Evolutionary conservation across 148 eudicot species (phyloP).

Genomic region (Simmondsia chinensis): DNA sequence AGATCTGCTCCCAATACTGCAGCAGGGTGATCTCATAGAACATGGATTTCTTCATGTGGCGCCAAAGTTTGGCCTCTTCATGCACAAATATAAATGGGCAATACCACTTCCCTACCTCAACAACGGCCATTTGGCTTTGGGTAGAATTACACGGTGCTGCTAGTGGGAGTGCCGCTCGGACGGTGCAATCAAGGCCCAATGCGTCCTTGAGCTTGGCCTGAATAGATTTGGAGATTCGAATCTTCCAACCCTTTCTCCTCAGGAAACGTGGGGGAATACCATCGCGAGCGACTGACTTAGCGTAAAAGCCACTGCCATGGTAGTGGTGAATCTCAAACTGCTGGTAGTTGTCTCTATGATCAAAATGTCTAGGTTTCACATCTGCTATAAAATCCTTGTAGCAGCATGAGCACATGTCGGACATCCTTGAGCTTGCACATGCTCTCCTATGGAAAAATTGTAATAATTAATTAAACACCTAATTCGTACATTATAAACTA

Average conservation of each 20-base stretch:
- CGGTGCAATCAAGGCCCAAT: conserved; percentile 33
- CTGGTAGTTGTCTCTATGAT: conserved; percentile 68
- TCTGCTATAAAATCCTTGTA: conserved; percentile 24
- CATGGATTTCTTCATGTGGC: conserved; percentile 35
- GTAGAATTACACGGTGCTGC: conserved; percentile 19
- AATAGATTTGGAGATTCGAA: conserved; percentile 25
- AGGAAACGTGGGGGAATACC: conserved; percentile 71
- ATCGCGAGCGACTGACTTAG: conserved; percentile 57
- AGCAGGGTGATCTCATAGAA: conserved; percentile 41
- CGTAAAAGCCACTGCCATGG: conserved; percentile 57
- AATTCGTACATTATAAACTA: background rate
- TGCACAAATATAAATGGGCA: conserved; percentile 44
- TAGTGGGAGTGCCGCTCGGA: conserved; percentile 24
- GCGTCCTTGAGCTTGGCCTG: conserved; percentile 27
- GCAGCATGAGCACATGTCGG: conserved; percentile 52
- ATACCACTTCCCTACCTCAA: conserved; percentile 42
- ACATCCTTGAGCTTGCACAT: conserved; percentile 46
- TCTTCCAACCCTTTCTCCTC: conserved; percentile 58
- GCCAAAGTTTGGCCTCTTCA: conserved; percentile 30
- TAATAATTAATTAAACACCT: no score
- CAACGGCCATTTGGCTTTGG: conserved; percentile 23
- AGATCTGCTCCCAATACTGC: conserved; percentile 61
- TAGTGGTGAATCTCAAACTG: conserved; percentile 59
- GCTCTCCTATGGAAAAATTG: conserved; percentile 37
- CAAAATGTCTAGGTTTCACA: conserved; percentile 40